Conservation (phyloP, 129 eudicot genomes). For the Pseudognaphalium luteoalbum region DNA sequence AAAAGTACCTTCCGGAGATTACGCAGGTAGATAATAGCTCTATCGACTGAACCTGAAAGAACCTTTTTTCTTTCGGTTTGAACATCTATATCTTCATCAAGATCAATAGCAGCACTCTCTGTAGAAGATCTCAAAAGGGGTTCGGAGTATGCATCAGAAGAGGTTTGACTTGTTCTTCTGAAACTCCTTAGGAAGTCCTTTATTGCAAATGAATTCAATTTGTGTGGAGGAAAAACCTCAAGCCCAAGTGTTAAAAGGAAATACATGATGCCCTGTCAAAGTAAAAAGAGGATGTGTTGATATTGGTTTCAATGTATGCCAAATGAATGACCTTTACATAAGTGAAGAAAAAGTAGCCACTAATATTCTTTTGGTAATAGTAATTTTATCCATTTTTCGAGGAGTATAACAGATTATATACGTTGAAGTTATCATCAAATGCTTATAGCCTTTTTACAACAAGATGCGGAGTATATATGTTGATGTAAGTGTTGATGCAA, state of each 20-base stretch:
- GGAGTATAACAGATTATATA: not conserved
- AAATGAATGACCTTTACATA: not conserved
- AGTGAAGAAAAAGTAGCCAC: conserved; percentile 4
- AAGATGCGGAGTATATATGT: not conserved
- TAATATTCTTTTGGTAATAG: not conserved
- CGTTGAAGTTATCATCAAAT: not conserved
- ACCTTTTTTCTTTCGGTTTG: conserved; percentile 79
- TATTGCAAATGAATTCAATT: conserved; percentile 35
- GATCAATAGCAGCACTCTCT: conserved; percentile 40
- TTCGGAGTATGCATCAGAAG: conserved; percentile 46
- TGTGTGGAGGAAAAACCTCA: conserved; percentile 63
- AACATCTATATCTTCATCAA: conserved; percentile 88
- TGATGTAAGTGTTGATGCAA: not conserved
- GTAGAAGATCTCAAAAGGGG: conserved; percentile 71
- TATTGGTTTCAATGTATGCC: conserved; percentile 10
- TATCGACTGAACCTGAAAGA: conserved; percentile 76
- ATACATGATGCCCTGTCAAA: conserved; percentile 65
- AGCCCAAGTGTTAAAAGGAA: conserved; percentile 80
- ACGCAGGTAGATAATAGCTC: conserved; percentile 75
- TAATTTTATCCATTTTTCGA: not conserved
- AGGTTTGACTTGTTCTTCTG: conserved; percentile 26
- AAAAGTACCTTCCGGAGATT: conserved; percentile 79
- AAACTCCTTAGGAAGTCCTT: conserved; percentile 44
- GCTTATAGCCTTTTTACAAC: not conserved
- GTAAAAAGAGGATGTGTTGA: conserved; percentile 12